Evolutionary conservation across 768 basidiomycete species (phyloP), one percentile per base, ranked within the genome.

Genomic region (Calocybe indica): DNA sequence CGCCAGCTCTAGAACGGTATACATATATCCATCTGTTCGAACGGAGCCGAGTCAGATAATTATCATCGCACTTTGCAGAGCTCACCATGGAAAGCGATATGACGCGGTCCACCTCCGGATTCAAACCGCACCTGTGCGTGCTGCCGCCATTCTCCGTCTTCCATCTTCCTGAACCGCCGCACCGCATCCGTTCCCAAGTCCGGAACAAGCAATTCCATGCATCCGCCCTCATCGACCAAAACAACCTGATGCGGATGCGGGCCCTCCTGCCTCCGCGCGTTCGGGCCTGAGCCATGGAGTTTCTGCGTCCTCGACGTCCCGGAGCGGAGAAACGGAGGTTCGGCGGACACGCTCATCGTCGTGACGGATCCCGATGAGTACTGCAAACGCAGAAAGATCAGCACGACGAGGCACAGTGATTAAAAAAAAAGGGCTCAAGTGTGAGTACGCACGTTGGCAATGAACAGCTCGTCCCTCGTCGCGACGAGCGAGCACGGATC

Each of bases 181-280:
- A 89, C 74, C 45, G 72, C 72, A 60, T 92, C 91, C 2, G 78
- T 72, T 4, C 90, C 90, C 5, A 93, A 69, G 61, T 92, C 88
- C 1, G 87, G 80, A 1, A 89, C 72, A 38, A 90, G 72, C 9
- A 92, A 64, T 52, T 88, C 85, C 22, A 22, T 4, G 22, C 22
- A 22, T 28, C 69, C 57, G 41, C 72, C 68, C 12, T 68, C 62
- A 30, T 72, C 62, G 36, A 78, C 73, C 10, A 81, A 56, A 48
- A 74, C 57, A 32, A 82, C 79, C 56, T 92, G 85, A 65, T 92
- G 91, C 0, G 88, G 85, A 58, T 93, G 92, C 3, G 88, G 74
- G 5, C 68, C 63, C 47, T 81, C 76, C 59, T 93, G 92, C 32
- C 91, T 75, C 13, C 75, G 74, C 5, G 60, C 56, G 58, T 88